Percentiles rank a stretch among this genome's conserved stretches.
These are phyloP conservation scores for Mycena rebaudengoi DNA, from an alignment of 768 basidiomycete species.

Conservation along the genomic window DNA sequence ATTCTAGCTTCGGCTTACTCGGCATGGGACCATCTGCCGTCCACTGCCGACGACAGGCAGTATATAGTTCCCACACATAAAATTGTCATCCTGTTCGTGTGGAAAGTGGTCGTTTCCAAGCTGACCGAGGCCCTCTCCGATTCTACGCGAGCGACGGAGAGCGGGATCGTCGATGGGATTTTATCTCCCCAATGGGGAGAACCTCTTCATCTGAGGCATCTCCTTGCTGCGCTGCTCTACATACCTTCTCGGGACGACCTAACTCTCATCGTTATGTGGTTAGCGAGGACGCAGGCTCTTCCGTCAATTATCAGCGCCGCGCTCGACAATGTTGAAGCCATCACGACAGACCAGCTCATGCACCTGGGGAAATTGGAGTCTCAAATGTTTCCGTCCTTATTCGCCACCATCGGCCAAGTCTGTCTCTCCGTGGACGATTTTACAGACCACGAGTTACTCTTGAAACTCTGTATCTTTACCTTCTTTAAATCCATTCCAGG, in stretches of 20 bases:
- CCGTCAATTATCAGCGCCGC: background rate
- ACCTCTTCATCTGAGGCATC: background rate
- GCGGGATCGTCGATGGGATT: background rate
- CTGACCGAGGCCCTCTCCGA: background rate
- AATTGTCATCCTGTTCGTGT: background rate
- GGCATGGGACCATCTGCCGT: background rate
- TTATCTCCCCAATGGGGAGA: background rate
- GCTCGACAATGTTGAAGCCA: background rate
- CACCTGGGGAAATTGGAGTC: background rate
- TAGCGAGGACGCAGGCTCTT: background rate
- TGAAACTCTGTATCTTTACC: background rate
- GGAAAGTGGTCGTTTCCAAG: background rate
- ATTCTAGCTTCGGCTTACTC: background rate
- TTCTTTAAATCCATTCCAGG: background rate
- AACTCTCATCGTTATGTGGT: background rate
- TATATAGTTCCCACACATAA: background rate
- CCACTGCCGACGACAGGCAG: background rate
- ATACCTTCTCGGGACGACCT: background rate
- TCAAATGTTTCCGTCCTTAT: background rate
- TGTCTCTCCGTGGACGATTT: background rate
- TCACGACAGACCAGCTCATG: background rate
- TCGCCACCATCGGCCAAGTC: background rate
- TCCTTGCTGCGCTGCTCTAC: background rate
- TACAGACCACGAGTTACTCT: background rate
- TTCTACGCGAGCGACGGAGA: background rate